Evolutionary conservation across 495 filamentous ascomycete species (phyloP), one percentile per base, ranked within the genome.

Genomic region (Penicillium arizonense): DNA sequence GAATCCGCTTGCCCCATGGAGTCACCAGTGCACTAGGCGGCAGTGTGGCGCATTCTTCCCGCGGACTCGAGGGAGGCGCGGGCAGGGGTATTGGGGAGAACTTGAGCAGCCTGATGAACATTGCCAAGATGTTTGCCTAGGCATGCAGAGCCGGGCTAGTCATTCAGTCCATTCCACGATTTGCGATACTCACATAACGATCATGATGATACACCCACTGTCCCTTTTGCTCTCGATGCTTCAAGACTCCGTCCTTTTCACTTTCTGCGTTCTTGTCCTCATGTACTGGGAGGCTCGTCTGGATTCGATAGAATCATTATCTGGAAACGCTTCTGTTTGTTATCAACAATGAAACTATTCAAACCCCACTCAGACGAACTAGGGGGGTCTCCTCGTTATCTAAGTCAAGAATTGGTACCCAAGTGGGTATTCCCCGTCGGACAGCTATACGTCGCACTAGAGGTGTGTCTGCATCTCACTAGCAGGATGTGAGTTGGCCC

Each of bases 51-150:
- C 71, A 67, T 37, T 59, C 67, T 6, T 7, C 28, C 28, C 62
- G 64, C 18, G 61, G 57, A 50, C 13, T 59, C 59, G 55, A 67
- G 53, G 62, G 63, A 57, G 60, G 52, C 36, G 59, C 56, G 44
- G 72, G 72, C 23, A 62, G 44, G 11, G 63, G 53, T 7, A 32
- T 80, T 34, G 63, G 68, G 45, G 74, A 77, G 12, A 74, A 76
- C 52, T 57, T 81, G 21, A 75, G 73, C 14, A 74, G 77, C 16
- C 55, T 85, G 34, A 76, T 82, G 67, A 81, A 70, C 47, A 61
- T 87, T 47, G 80, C 80, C 3, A 86, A 89, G 71, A 82, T 87
- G 78, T 82, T 88, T 58, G 74, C 82, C 44, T 86, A 71, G 46
- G 37, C 21, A 13, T 12, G 20, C 21, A 16, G n/a, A 24, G 46